phyloP scores from a whole-genome alignment of 331 rosid genomes.

The Malus hybrid region DNA sequence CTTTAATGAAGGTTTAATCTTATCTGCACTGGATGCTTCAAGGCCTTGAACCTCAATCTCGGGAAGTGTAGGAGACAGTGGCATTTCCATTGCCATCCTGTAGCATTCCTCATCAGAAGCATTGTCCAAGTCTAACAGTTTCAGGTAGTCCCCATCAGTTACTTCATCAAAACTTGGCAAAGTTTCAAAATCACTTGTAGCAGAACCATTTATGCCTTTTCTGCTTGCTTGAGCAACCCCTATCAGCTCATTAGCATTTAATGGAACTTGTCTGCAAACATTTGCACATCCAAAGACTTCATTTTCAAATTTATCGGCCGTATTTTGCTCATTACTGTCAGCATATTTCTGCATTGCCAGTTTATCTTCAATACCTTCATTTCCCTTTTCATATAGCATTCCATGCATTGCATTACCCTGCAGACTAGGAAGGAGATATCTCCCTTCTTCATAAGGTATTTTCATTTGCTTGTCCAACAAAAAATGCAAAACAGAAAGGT shows the following conservation, averaged over 20 bases:
- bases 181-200: constrained; percentile 23
- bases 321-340: constrained; percentile 20
- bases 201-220: not conserved
- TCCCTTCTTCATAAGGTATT: constrained; percentile 27
- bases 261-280: constrained; percentile 4
- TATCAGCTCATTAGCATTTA: constrained; percentile 9
- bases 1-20: constrained; percentile 18
- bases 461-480: constrained; percentile 26
- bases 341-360: constrained; percentile 10
- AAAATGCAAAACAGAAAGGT: constrained; percentile 42
- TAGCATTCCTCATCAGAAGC: constrained; percentile 58
- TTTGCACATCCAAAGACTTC: constrained; percentile 21
- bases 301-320: constrained; percentile 14
- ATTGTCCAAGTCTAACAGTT: constrained; percentile 49
- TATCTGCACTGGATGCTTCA: constrained; percentile 29
- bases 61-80: constrained; percentile 70
- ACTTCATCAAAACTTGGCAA: constrained; percentile 27
- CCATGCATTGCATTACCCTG: constrained; percentile 22
- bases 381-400: constrained; percentile 31
- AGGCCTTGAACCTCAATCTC: constrained; percentile 19
- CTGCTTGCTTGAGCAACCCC: constrained; percentile 3
- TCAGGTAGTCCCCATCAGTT: constrained; percentile 37
- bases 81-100: constrained; percentile 41
- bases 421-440: constrained; percentile 7
- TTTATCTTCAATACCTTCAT: constrained; percentile 24